Percentiles rank a stretch among this genome's conserved stretches.
These are phyloP conservation scores for Penicillium vulpinum DNA, from an alignment of 2,329 filamentous ascomycete genomes.

Conservation along the genomic window DNA sequence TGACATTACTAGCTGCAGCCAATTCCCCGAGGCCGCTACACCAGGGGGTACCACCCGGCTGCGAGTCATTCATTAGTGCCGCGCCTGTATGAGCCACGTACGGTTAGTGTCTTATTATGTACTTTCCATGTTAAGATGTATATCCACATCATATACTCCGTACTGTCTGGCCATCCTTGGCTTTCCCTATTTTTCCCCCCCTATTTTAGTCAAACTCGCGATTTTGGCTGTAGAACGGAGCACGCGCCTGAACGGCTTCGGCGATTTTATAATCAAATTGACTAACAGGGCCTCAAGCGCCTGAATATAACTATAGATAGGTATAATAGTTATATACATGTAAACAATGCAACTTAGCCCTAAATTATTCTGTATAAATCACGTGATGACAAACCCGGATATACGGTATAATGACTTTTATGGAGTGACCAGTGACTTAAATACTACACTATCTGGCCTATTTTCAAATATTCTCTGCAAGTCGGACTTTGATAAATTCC, in stretches of 20 bases:
- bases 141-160: neutral
- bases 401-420: too few relatives aligned
- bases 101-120: neutral
- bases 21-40: neutral
- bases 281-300: neutral
- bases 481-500: too few relatives aligned
- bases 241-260: neutral
- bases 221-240: neutral
- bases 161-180: neutral
- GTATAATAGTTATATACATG: too few relatives aligned
- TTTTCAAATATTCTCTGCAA: too few relatives aligned
- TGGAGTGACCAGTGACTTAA: too few relatives aligned
- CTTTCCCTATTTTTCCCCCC: neutral
- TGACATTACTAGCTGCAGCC: neutral
- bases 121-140: too few relatives aligned
- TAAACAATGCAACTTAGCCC: neutral
- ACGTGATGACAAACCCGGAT: neutral
- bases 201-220: too few relatives aligned
- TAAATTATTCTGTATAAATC: neutral
- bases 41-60: neutral
- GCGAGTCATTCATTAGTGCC: conserved; percentile 12
- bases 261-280: neutral
- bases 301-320: too few relatives aligned
- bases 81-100: neutral
- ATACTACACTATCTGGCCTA: neutral